Evolutionary conservation across 805 yeast species (phyloP).

Genomic region (Saturnispora silvae): DNA sequence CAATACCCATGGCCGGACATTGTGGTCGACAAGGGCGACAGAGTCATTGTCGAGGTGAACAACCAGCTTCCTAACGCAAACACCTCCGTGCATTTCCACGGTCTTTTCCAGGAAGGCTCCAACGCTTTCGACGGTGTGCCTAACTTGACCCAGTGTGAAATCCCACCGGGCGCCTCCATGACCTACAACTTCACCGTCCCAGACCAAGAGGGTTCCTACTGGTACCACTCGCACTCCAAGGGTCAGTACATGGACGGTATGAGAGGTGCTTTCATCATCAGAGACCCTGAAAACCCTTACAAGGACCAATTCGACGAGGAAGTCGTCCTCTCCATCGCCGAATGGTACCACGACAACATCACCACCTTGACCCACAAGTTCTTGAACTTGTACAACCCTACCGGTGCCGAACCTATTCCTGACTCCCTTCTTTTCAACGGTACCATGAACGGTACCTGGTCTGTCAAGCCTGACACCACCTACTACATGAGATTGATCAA

Average conservation of each 20-base stretch:
- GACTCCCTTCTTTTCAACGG: constrained; percentile 71
- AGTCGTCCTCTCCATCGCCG: constrained; percentile 53
- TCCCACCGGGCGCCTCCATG: constrained; percentile 60
- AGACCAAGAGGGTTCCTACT: constrained; percentile 78
- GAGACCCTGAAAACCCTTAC: constrained; percentile 38
- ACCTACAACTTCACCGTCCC: constrained; percentile 82
- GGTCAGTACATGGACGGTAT: constrained; percentile 94
- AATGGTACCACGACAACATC: constrained; percentile 75
- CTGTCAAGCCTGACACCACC: constrained; percentile 75
- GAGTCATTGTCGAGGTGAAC: constrained; percentile 57
- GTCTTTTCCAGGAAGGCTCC: constrained; percentile 72
- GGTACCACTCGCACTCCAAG: constrained; percentile 93
- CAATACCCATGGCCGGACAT: constrained; percentile 82
- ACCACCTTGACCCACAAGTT: constrained; percentile 44
- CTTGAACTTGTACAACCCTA: constrained; percentile 72
- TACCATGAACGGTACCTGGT: constrained; percentile 65
- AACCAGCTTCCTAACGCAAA: constrained; percentile 62
- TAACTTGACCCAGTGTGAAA: constrained; percentile 82
- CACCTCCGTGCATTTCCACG: constrained; percentile 89
- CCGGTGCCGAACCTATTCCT: constrained; percentile 98
- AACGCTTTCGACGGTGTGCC: constrained; percentile 87
- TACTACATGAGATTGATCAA: constrained; percentile 74
- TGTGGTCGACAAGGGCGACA: constrained; percentile 69
- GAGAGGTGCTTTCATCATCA: constrained; percentile 70
- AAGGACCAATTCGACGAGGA: constrained; percentile 80